Conservation (phyloP, 257 asterid species). For the Hygrophila difformis region DNA sequence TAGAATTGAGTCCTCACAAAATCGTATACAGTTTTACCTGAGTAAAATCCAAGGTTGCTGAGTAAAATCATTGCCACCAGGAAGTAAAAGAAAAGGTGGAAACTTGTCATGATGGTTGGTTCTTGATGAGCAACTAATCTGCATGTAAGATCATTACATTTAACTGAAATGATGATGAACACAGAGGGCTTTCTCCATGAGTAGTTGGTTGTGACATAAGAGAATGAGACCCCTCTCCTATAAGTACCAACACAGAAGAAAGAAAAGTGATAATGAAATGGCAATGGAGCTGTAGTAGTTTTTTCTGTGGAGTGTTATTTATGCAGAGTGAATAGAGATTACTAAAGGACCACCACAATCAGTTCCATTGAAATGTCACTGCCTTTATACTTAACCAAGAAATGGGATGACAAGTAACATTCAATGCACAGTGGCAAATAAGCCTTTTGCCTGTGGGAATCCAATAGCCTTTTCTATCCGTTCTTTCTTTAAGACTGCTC, state of each 20-base stretch:
- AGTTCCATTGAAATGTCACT: conserved; percentile 10
- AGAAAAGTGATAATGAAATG: too few species aligned
- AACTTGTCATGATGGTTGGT: conserved; percentile 15
- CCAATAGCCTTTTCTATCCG: conserved; percentile 12
- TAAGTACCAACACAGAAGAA: too few species aligned
- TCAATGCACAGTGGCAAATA: conserved; percentile 18
- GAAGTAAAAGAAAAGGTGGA: conserved; percentile 17
- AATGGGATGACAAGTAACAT: conserved; percentile 15
- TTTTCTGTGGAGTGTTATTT: too few species aligned
- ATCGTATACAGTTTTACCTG: conserved; percentile 11
- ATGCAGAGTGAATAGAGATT: too few species aligned
- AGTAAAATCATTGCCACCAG: conserved; percentile 22
- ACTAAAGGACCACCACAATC: conserved; percentile 24
- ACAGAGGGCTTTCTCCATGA: conserved; percentile 4
- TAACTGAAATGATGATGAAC: not conserved
- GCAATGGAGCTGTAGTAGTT: too few species aligned
- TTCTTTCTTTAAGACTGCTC: conserved; percentile 14
- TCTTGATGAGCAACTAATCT: conserved; percentile 6
- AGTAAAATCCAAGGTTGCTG: conserved; percentile 19
- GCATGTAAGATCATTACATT: not conserved
- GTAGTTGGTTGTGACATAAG: not conserved
- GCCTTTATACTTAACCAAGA: conserved; percentile 8
- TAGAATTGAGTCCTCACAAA: not conserved
- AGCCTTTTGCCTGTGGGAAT: conserved; percentile 11
- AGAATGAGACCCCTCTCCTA: not conserved